Evolutionary conservation across 331 rosid species (phyloP).

Genomic region (Rosa hybrid): DNA sequence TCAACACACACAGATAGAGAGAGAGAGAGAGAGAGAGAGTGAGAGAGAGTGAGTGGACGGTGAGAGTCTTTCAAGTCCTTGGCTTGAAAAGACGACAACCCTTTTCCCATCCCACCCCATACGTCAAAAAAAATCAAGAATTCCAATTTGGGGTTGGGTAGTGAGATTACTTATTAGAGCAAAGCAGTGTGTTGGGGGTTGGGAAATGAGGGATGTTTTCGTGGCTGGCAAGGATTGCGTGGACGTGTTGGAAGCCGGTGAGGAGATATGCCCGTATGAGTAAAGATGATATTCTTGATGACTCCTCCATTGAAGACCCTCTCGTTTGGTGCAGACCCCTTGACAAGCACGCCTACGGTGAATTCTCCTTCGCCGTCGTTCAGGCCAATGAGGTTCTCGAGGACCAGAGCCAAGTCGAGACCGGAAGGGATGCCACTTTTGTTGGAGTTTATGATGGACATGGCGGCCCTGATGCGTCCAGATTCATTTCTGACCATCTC

Average conservation of each 20-base stretch:
- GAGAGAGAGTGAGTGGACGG: not conserved
- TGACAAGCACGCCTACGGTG: slow-evolving; percentile 66
- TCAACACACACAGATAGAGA: not conserved
- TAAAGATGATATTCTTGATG: slow-evolving; percentile 58
- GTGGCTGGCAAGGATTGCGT: slow-evolving; percentile 87
- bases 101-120: not conserved
- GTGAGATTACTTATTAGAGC: not conserved
- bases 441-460: slow-evolving; percentile 86
- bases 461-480: slow-evolving; percentile 72
- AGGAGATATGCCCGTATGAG: slow-evolving; percentile 81
- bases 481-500: slow-evolving; percentile 58
- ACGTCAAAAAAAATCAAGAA: not conserved
- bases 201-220: slow-evolving; percentile 99
- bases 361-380: slow-evolving; percentile 76
- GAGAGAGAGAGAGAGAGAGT: not conserved
- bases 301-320: slow-evolving; percentile 46
- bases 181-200: slow-evolving; percentile 19
- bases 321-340: slow-evolving; percentile 68
- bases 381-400: slow-evolving; percentile 74
- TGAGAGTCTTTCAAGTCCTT: not conserved
- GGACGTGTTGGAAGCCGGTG: slow-evolving; percentile 85
- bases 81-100: not conserved
- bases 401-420: slow-evolving; percentile 88
- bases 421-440: slow-evolving; percentile 59
- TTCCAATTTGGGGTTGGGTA: not conserved